Base-by-base conservation (phyloP, 2,329 filamentous ascomycete genomes). In the Cladosporium sp. region DNA sequence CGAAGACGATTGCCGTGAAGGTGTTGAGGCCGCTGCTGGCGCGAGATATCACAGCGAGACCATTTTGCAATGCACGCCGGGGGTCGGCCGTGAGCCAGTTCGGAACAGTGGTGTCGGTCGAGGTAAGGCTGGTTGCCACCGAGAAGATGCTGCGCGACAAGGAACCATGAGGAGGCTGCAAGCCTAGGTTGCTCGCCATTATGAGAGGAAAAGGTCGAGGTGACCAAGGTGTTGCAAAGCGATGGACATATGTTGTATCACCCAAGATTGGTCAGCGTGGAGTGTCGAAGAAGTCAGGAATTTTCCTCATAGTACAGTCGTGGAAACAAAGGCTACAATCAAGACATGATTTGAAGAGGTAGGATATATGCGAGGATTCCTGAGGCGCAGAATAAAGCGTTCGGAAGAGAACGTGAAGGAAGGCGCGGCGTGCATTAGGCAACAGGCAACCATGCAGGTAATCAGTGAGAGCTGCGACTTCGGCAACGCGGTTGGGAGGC, bases 81-180 rank as follows among this genome's bases (percentile, higher is more conserved):
- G 51, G 51, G 22, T 40, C 49, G 37, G 42, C 22, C 4, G 37
- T 35, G 24, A 44, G 51, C 37, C 51, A 54, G 24, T n/a, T 54
- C 3, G 39, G 51, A 36, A 54, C 9, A 0, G 19, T 19, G 32
- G 32, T 36, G 2, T 49, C 47, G 32, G 47, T 44, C 17, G 51
- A 42, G 28, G 28, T 42, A n/a, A 54, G 51, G 25, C 51, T 54
- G 28, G 51, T 54, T 15, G 51, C 51, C 19, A 54, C 28, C 9
- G 51, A 45, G 35, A 52, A 40, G 2, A 52, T 10, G 49, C 35
- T 52, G 20, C 36, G 49, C 28, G 22, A 8, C n/a, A 42, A 19
- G 22, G 35, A 17, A 17, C 7, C 7, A 39, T 17, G 40, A 34
- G 51, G 22, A 22, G 51, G 36, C 28, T 54, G 51, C n/a, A 54